Base-by-base conservation (phyloP, 2,329 filamentous ascomycete genomes). In the Xylariaceae sp. region DNA sequence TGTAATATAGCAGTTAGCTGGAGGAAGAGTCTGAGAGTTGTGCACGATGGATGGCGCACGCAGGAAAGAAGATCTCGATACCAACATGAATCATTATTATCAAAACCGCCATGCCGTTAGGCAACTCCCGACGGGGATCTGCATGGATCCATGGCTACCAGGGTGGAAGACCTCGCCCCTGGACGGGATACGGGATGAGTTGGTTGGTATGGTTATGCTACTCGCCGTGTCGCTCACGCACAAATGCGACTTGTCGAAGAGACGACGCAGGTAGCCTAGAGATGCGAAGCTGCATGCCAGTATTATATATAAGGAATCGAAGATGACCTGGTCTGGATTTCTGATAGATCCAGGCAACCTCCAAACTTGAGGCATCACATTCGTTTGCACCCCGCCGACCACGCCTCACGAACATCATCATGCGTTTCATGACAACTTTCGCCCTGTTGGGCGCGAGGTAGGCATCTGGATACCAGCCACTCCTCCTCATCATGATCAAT, bases 361-460 rank as follows among this genome's bases (percentile, higher is more conserved):
- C 41, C 61, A 58, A 47, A 56, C 57, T 64, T 51, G 57, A 62
- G 57, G 53, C 65, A 51, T 30, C 47, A 70, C 67, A 65, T 54
- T 71, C 70, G 63, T 68, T 71, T 68, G 57, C 30, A 37, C 41
- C 44, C 49, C 52, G 39, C 17, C 44, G 51, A 15, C 41, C 15
- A 44, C 54, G 45, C 53, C 53, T 65, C 53, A 53, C 57, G 56
- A 58, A 53, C 55, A 17, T 34, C 52, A 55, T 53, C 59, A 73
- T 73, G 70, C 65, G 61, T 61, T 17, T 57, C 7, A 59, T 57
- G 55, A 63, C 63, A 58, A 56, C 55, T 52, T 63, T 71, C 50
- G 65, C 65, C 65, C 60, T 68, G 15, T 34, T 71, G 55, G 66
- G 66, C 61, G 51, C 70, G 23, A 63, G 69, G 70, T 72, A 67